Percentiles rank a stretch among this genome's conserved stretches.
phyloP scores from a whole-genome alignment of 2,329 filamentous ascomycete genomes.

The Calcarisporium arbuscula region DNA sequence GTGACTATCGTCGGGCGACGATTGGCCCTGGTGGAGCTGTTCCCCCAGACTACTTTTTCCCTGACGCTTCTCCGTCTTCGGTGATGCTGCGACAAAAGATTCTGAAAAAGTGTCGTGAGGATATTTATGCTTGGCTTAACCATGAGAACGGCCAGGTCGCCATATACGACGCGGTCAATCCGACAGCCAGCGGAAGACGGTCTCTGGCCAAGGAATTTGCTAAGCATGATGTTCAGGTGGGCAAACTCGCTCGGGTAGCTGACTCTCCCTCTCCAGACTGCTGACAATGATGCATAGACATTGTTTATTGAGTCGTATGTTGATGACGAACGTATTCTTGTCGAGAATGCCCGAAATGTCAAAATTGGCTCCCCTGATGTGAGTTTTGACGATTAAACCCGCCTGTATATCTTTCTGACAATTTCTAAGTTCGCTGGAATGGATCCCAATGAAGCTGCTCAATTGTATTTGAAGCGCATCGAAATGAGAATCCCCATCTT shows the following conservation, averaged over 20 bases:
- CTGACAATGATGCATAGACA: slow-evolving; percentile 48
- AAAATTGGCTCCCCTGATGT: slow-evolving; percentile 97
- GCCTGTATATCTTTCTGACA: slow-evolving; percentile 3
- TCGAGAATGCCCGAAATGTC: slow-evolving; percentile 93
- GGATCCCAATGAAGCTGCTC: slow-evolving; percentile 86
- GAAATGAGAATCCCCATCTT: slow-evolving; percentile 90
- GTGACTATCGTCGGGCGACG: slow-evolving; percentile 90
- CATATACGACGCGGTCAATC: slow-evolving; percentile 97
- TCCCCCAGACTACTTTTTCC: slow-evolving; percentile 96
- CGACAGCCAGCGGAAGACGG: slow-evolving; percentile 71
- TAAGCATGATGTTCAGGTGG: slow-evolving; percentile 90
- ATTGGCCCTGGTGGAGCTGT: slow-evolving; percentile 78
- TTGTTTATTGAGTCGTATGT: slow-evolving; percentile 96
- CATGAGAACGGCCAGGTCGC: slow-evolving; percentile 97
- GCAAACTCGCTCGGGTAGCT: slow-evolving; percentile 5
- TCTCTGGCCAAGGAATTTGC: slow-evolving; percentile 91
- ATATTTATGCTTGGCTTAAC: slow-evolving; percentile 94
- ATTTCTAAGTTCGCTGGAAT: slow-evolving; percentile 70
- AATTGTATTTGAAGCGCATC: slow-evolving; percentile 85
- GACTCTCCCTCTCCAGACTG: no score
- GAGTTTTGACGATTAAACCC: slow-evolving; percentile 30
- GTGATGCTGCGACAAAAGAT: slow-evolving; percentile 97
- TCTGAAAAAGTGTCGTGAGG: slow-evolving; percentile 91
- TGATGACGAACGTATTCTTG: slow-evolving; percentile 85
- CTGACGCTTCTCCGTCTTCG: slow-evolving; percentile 85